These are phyloP conservation scores for Porodaedalea pini DNA, from an alignment of 1,284 basidiomycete species.

Conservation along the genomic window DNA sequence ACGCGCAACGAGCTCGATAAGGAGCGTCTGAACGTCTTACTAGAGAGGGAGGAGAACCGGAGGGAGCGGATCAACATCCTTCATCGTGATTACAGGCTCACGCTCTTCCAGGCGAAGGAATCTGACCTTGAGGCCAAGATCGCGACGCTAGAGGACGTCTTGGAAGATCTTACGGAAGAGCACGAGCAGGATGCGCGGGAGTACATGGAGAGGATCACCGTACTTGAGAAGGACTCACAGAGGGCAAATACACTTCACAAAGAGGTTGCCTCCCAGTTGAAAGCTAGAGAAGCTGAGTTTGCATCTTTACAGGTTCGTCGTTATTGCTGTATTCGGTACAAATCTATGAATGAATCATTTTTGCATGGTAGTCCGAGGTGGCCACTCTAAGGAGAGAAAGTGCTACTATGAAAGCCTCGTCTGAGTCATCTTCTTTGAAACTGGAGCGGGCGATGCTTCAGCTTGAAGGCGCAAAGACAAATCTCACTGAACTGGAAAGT, in stretches of 20 bases:
- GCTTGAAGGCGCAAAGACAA: slow-evolving; percentile 52
- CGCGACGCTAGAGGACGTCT: slow-evolving; percentile 33
- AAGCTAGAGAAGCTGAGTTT: slow-evolving; percentile 9
- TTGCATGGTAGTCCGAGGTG: slow-evolving; percentile 31
- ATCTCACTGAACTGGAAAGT: slow-evolving; percentile 50
- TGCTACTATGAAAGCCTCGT: slow-evolving; percentile 43
- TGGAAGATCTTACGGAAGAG: slow-evolving; percentile 36
- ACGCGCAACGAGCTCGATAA: slow-evolving; percentile 49
- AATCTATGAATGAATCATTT: slow-evolving; percentile 30
- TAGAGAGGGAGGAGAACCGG: slow-evolving; percentile 49
- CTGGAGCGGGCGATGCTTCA: slow-evolving; percentile 56
- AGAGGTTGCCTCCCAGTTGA: neutral
- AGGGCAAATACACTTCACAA: neutral
- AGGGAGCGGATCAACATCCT: slow-evolving; percentile 51
- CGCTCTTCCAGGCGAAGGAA: slow-evolving; percentile 59
- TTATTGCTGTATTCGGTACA: slow-evolving; percentile 9
- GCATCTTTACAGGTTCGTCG: slow-evolving; percentile 12
- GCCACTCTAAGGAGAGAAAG: slow-evolving; percentile 44
- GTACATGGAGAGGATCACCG: slow-evolving; percentile 23
- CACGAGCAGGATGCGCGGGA: slow-evolving; percentile 30
- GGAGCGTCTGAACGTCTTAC: slow-evolving; percentile 45
- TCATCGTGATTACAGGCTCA: slow-evolving; percentile 61
- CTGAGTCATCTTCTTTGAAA: slow-evolving; percentile 44
- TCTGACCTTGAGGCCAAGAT: slow-evolving; percentile 47
- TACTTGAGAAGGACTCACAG: slow-evolving; percentile 27